phyloP scores from a whole-genome alignment of 768 basidiomycete species.

The Lactifluus subvellereus region DNA sequence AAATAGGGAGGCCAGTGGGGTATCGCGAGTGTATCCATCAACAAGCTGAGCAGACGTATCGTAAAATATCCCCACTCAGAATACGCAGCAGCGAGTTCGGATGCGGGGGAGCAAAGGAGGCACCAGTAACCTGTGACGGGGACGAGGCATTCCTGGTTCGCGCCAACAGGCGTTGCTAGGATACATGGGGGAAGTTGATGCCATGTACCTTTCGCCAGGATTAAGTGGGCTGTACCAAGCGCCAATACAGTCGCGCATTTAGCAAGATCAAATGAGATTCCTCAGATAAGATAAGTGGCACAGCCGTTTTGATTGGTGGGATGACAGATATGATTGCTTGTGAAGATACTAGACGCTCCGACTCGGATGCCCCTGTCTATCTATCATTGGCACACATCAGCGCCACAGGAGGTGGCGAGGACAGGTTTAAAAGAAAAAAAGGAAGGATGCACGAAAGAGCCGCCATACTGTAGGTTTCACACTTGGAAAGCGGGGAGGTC shows the following conservation, averaged over 20 bases:
- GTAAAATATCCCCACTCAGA: slow-evolving; percentile 69
- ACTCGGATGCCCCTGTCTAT: slow-evolving; percentile 86
- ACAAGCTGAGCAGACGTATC: slow-evolving; percentile 80
- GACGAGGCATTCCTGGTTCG: slow-evolving; percentile 90
- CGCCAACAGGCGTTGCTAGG: slow-evolving; percentile 57
- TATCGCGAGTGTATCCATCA: slow-evolving; percentile 72
- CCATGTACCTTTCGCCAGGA: slow-evolving; percentile 86
- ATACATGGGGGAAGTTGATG: slow-evolving; percentile 77
- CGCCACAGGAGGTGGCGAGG: not conserved
- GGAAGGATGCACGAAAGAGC: slow-evolving; percentile 66
- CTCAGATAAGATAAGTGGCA: slow-evolving; percentile 44
- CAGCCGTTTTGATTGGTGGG: slow-evolving; percentile 52
- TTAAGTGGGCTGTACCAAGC: slow-evolving; percentile 70
- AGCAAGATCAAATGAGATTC: slow-evolving; percentile 30
- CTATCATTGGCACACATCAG: slow-evolving; percentile 37
- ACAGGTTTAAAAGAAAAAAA: not conserved
- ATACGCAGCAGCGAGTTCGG: not conserved
- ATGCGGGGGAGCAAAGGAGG: too few relatives aligned
- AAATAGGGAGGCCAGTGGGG: slow-evolving; percentile 74
- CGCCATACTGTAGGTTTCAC: slow-evolving; percentile 76
- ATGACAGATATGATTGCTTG: slow-evolving; percentile 87
- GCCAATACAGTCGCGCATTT: slow-evolving; percentile 50
- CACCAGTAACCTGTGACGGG: slow-evolving; percentile 57
- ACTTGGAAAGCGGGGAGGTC: slow-evolving; percentile 95
- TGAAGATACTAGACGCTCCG: slow-evolving; percentile 92